Evolutionary conservation across 129 eudicot genomes (phyloP).

Genomic region (Rutidosis leptorrhynchoides): DNA sequence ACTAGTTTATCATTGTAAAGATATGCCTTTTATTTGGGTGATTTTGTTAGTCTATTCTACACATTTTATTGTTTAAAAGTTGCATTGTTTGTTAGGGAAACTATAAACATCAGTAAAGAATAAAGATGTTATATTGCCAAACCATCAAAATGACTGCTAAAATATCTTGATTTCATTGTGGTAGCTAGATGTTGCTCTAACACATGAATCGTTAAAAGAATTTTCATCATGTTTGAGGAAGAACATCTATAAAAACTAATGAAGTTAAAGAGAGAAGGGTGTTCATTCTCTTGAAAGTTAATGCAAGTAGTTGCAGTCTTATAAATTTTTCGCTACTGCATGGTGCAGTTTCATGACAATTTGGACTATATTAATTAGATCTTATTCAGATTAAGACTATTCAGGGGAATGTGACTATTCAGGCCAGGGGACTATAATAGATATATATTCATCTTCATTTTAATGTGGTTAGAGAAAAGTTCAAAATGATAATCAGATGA

Average conservation of each 20-base stretch:
- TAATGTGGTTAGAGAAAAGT: no score
- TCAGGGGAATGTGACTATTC: no score
- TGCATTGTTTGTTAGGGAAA: background rate
- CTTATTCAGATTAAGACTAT: no score
- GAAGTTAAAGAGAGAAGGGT: background rate
- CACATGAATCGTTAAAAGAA: background rate
- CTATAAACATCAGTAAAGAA: background rate
- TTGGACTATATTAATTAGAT: background rate
- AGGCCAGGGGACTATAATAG: no score
- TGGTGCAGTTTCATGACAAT: background rate
- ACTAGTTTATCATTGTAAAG: no score
- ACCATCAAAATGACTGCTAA: background rate
- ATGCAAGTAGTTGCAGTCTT: background rate
- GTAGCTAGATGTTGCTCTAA: background rate
- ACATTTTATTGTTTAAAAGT: no score
- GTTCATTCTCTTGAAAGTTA: background rate
- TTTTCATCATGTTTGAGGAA: background rate
- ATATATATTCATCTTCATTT: no score
- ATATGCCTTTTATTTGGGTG: background rate
- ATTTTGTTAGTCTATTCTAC: background rate
- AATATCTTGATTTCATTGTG: no score
- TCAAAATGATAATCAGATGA: no score
- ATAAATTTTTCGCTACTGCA: background rate
- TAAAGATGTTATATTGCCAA: background rate
- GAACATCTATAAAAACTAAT: background rate